phyloP scores from a whole-genome alignment of 2,329 filamentous ascomycete genomes.

The Scedosporium apiospermum region DNA sequence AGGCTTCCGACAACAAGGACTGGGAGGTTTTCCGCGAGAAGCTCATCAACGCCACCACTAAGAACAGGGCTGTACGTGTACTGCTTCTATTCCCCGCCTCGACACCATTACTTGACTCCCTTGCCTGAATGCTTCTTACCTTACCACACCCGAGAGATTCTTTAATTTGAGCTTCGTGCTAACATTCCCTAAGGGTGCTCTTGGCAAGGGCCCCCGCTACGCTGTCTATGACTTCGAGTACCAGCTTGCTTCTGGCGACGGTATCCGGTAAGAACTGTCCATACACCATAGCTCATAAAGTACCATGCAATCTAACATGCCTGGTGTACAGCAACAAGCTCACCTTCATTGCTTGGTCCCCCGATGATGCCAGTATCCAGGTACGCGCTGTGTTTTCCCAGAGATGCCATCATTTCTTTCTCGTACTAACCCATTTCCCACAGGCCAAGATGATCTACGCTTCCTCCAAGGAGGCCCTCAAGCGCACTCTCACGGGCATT shows the following conservation, averaged over 20 bases:
- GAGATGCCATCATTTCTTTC: too few relatives aligned
- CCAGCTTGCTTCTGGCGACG: slow-evolving; percentile 61
- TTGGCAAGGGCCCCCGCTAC: slow-evolving; percentile 65
- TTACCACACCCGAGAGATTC: not conserved
- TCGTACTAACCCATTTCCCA: not conserved
- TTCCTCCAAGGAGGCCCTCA: slow-evolving; percentile 78
- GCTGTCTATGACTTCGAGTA: slow-evolving; percentile 82
- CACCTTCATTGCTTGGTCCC: slow-evolving; percentile 70
- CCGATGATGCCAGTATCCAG: slow-evolving; percentile 71
- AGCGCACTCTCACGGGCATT: slow-evolving; percentile 67
- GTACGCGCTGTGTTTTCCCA: slow-evolving; percentile 35
- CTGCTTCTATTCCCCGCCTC: not conserved
- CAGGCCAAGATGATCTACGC: slow-evolving; percentile 87
- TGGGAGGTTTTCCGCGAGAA: slow-evolving; percentile 68
- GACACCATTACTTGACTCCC: not conserved
- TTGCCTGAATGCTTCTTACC: not conserved
- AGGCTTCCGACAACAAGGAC: slow-evolving; percentile 55
- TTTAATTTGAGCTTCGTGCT: not conserved
- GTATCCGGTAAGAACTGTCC: slow-evolving; percentile 46
- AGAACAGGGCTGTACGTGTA: slow-evolving; percentile 54
- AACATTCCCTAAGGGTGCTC: slow-evolving; percentile 33
- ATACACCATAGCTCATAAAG: not conserved
- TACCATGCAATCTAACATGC: not conserved
- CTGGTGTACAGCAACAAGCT: slow-evolving; percentile 56
- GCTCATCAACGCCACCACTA: slow-evolving; percentile 63